Percentiles rank a stretch among this genome's conserved stretches.
Conservation (phyloP, 352 stramenopile species). For the Pythium sukuiense region DNA sequence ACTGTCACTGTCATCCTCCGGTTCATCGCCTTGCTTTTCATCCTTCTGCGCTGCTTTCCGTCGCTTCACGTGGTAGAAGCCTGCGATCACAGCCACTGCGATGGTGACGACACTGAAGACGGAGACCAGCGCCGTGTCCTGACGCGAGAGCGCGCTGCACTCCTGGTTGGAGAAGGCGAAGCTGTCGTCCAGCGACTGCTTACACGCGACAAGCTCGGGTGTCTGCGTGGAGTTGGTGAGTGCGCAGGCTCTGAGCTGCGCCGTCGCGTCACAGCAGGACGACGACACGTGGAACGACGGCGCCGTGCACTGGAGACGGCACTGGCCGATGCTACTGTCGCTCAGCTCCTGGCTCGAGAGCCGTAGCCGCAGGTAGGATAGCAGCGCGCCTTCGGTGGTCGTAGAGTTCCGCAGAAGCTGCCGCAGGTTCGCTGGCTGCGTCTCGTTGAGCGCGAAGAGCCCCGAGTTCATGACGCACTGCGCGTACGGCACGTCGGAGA, state of each 20-base stretch:
- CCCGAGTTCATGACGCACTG: constrained; percentile 40
- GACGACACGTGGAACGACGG: constrained; percentile 20
- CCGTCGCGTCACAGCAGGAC: constrained; percentile 33
- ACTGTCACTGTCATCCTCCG: not conserved
- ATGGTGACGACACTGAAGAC: constrained; percentile 2
- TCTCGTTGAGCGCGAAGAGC: constrained; percentile 30
- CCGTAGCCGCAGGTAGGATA: constrained; percentile 19
- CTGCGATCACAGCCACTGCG: not conserved
- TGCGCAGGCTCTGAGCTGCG: constrained; percentile 22
- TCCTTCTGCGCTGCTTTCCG: not conserved
- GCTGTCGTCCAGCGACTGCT: constrained; percentile 25
- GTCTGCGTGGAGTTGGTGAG: constrained; percentile 5
- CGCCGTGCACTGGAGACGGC: constrained; percentile 28
- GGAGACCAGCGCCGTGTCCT: constrained; percentile 22
- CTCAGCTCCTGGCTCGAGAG: constrained; percentile 14
- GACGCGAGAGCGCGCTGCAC: constrained; percentile 13
- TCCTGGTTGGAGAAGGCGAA: constrained; percentile 29
- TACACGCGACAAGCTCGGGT: constrained; percentile 17
- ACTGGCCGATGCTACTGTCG: constrained; percentile 19
- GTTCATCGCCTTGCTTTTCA: not conserved
- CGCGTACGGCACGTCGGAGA: constrained; percentile 31
- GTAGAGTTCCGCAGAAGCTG: constrained; percentile 12
- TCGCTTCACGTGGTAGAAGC: constrained; percentile 6
- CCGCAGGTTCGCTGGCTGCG: constrained; percentile 13
- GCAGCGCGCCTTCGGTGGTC: constrained; percentile 17